Base-by-base conservation (phyloP, 2,329 filamentous ascomycete species). In the Plenodomus biglobosus region DNA sequence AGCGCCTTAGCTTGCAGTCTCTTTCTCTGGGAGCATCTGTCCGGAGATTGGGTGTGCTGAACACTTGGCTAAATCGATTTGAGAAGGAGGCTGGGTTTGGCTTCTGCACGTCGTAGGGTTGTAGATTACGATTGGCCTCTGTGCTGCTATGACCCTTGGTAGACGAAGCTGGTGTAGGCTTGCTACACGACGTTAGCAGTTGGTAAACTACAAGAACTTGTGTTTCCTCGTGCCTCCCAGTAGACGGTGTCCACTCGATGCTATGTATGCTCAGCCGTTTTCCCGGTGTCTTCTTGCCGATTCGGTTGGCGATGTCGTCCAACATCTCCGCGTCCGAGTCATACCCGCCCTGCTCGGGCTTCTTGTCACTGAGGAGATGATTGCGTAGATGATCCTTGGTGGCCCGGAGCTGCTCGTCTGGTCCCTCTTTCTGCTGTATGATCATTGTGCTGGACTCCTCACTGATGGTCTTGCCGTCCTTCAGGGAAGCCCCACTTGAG, bases 271-370 rank as follows among this genome's bases (percentile, higher is more conserved):
- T 72, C 3, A 63, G 55, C 32, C 69, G 55, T 50, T 70, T 71
- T n/a, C 43, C 57, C 0, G 64, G 58, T 11, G 59, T 52, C 40
- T 56, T 66, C 48, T 62, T 71, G 2, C 58, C 64, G 2, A 68
- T 50, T 34, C 66, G 62, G 34, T 43, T 64, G 6, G 62, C 66
- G 24, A 70, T 53, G 30, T 70, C 66, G 38, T 66, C 61, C 13
- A 75, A 48, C 19, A 66, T 53, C 45, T 65, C 48, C 22, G 71
- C 71, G 56, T 75, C 72, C 11, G 63, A 58, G 46, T 74, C 71
- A 36, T 72, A 74, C 11, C 68, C 68, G 7, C 69, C 69, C 38
- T 71, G 60, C 20, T 61, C 56, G 6, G 65, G 59, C 40, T 55
- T 59, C 52, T 65, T 67, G 47, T 68, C 58, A 38, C 61, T 68